These are phyloP conservation scores for Pythium aristosporum DNA, from an alignment of 352 stramenopile species.

Conservation along the genomic window DNA sequence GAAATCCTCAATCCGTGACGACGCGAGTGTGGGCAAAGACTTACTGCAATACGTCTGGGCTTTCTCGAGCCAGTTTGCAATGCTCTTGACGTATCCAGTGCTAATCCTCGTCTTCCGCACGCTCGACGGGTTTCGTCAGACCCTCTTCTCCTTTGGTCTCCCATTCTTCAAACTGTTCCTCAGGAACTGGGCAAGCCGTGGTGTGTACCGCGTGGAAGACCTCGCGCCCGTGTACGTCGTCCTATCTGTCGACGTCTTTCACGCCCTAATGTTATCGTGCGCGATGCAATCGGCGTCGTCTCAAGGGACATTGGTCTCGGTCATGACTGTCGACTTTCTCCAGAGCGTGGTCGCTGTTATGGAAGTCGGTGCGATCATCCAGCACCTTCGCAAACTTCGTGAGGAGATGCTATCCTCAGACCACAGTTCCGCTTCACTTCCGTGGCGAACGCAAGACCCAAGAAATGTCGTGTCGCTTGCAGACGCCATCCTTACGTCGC, in stretches of 20 bases:
- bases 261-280: constrained; percentile 14
- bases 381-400: neutral
- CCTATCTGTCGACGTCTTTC: constrained; percentile 21
- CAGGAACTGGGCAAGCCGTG: constrained; percentile 9
- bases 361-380: neutral
- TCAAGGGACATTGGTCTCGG: neutral
- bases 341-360: neutral
- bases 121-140: neutral
- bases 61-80: neutral
- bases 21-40: neutral
- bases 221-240: constrained; percentile 12
- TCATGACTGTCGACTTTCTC: constrained; percentile 14
- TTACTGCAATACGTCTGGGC: neutral
- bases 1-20: neutral
- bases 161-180: constrained; percentile 10
- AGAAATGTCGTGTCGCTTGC: neutral
- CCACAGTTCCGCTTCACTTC: too few species aligned
- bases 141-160: neutral
- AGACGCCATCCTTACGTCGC: neutral
- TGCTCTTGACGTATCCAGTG: neutral
- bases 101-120: neutral
- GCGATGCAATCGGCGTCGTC: constrained; percentile 18
- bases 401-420: neutral
- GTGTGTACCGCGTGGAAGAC: constrained; percentile 12
- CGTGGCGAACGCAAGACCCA: too few species aligned